Evolutionary conservation across 192 early-diverging fungal species (phyloP), one percentile per base, ranked within the genome.

Genomic region (Funneliformis mosseae): DNA sequence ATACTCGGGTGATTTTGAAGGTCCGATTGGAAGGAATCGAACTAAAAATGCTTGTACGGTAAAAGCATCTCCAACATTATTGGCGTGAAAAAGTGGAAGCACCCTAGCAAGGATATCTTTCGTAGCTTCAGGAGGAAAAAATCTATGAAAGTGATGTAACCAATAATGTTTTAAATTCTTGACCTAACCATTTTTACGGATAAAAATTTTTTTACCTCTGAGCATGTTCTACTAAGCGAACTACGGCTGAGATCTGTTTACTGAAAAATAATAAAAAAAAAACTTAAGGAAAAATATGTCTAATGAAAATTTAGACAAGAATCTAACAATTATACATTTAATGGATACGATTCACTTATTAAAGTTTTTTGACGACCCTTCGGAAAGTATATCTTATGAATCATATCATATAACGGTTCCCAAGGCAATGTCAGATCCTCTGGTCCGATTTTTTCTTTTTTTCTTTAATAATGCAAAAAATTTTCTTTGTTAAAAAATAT

Each of bases 101-200:
- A 96, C 89, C 79, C 94, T 91, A 42, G 92, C 86, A 39, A 97
- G 83, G n/a, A 97, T 93, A 42, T 96, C 94, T 2, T 69, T 76
- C 12, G 93, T 82, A 4, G 92, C 85, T n/a, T 88, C 84, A 7
- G 90, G 81, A 2, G 90, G 87, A 75, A 97, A 96, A 79, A 92
- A 94, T 55, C 93, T 89, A n/a, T 23, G 23, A 55, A 3, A 33
- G 9, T 23, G 38, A 50, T 25, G 8, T 45, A 27, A 16, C 16
- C 0, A 12, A 77, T 75, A 48, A 18, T 42, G 4, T 48, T 21
- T 28, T 71, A 61, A 10, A 28, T 23, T 68, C 21, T 25, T 16
- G 28, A 27, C 10, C 80, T 45, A 25, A 59, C 21, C 70, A 83
- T 14, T 45, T n/a, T 78, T 38, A 85, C 78, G 41, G n/a, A n/a